These are phyloP conservation scores for Ophiobolus disseminans DNA, from an alignment of 2,329 filamentous ascomycete species.

Conservation along the genomic window DNA sequence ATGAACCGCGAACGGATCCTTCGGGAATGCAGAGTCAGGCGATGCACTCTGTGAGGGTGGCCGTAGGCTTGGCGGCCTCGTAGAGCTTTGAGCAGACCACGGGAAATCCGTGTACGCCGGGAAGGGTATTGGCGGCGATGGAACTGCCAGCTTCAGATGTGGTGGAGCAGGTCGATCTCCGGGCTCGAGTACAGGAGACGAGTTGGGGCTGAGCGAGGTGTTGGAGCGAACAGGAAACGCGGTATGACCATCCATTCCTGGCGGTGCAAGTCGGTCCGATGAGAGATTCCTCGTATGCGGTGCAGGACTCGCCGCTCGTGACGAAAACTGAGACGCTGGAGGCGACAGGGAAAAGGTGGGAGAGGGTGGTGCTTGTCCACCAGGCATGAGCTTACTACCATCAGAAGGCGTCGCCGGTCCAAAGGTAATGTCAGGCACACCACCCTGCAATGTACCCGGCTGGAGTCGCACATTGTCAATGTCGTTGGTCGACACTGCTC, in stretches of 20 bases:
- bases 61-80: constrained; percentile 63
- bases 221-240: constrained; percentile 22
- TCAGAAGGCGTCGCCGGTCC: constrained; percentile 44
- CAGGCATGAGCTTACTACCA: constrained; percentile 7
- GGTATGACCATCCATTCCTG: constrained; percentile 43
- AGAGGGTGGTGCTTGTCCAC: constrained; percentile 39
- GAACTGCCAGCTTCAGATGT: constrained; percentile 53
- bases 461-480: constrained; percentile 57
- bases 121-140: constrained; percentile 67
- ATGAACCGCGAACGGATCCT: constrained; percentile 52
- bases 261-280: constrained; percentile 44
- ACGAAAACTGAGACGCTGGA: constrained; percentile 40
- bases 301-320: constrained; percentile 35
- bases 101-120: constrained; percentile 68
- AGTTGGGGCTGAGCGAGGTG: constrained; percentile 31
- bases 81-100: constrained; percentile 50
- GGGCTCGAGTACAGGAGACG: constrained; percentile 37
- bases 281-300: constrained; percentile 30
- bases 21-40: constrained; percentile 57
- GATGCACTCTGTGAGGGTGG: constrained; percentile 61
- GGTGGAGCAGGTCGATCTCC: constrained; percentile 35
- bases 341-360: constrained; percentile 51
- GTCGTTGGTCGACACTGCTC: constrained; percentile 68
- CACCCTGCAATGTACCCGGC: constrained; percentile 38
- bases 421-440: constrained; percentile 46